These are phyloP conservation scores for Phytophthora parvispora DNA, from an alignment of 352 stramenopile species.

Conservation along the genomic window DNA sequence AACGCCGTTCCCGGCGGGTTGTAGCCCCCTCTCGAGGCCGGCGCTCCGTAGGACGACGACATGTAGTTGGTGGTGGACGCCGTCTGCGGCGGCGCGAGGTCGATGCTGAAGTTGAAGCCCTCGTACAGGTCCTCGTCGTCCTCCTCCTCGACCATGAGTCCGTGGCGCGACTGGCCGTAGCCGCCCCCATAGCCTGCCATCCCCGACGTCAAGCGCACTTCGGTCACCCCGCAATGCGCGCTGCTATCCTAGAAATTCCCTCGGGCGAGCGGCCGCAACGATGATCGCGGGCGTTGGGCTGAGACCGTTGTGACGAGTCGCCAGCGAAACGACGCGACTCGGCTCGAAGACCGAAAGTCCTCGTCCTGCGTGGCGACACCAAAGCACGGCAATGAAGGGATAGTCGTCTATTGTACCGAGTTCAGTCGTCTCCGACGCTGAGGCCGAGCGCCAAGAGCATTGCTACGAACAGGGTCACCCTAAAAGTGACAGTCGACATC, in stretches of 20 bases:
- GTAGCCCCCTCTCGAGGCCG: slow-evolving; percentile 65
- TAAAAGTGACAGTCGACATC: slow-evolving; percentile 2
- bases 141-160: slow-evolving; percentile 78
- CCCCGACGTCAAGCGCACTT: neutral
- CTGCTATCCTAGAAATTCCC: slow-evolving; percentile 18
- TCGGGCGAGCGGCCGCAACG: slow-evolving; percentile 21
- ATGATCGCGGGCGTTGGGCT: slow-evolving; percentile 31
- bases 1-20: slow-evolving; percentile 81
- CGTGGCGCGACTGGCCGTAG: slow-evolving; percentile 70
- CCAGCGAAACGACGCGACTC: slow-evolving; percentile 34
- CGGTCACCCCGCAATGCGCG: neutral
- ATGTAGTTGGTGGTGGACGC: slow-evolving; percentile 68
- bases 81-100: slow-evolving; percentile 80
- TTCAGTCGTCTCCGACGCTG: slow-evolving; percentile 17
- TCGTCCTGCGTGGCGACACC: slow-evolving; percentile 3
- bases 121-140: slow-evolving; percentile 92
- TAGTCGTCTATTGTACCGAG: neutral
- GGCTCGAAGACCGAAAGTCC: neutral
- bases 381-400: neutral
- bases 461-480: slow-evolving; percentile 12
- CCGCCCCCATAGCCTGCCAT: slow-evolving; percentile 57
- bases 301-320: slow-evolving; percentile 45
- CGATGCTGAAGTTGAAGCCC: slow-evolving; percentile 92
- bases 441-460: slow-evolving; percentile 21
- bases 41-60: slow-evolving; percentile 65